A percentile compares a stretch with the other conserved stretches of the same genome.
Evolutionary conservation across 2,329 filamentous ascomycete genomes (phyloP).

Genomic region (Fusarium pseudoanthophilum): DNA sequence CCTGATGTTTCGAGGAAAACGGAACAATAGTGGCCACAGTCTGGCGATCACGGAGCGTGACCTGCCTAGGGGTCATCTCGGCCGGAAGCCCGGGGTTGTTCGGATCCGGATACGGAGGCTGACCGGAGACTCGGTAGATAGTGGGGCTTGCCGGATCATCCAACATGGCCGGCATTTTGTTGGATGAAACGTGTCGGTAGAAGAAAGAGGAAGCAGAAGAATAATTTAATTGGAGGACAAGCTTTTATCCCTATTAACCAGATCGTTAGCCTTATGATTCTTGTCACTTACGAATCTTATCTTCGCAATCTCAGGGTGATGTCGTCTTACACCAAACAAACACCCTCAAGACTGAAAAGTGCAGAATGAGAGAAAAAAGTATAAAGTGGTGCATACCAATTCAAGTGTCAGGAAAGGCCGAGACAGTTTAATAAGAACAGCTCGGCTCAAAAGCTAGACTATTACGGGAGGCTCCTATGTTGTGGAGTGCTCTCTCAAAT

Average conservation of each 20-base stretch:
- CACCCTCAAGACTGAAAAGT: slow-evolving; percentile 18
- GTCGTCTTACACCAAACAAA: slow-evolving; percentile 31
- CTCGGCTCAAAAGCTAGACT: slow-evolving; percentile 32
- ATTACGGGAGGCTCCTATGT: slow-evolving; percentile 26
- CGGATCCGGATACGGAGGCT: slow-evolving; percentile 71
- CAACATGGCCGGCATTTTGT: slow-evolving; percentile 78
- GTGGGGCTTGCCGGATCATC: slow-evolving; percentile 79
- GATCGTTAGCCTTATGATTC: slow-evolving; percentile 17
- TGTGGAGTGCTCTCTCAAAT: slow-evolving; percentile 20
- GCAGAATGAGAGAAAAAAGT: slow-evolving; percentile 7
- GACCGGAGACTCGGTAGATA: slow-evolving; percentile 76
- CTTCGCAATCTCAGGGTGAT: slow-evolving; percentile 1
- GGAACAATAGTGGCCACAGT: slow-evolving; percentile 87
- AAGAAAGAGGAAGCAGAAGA: not conserved
- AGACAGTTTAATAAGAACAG: slow-evolving; percentile 28
- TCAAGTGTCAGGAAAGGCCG: slow-evolving; percentile 7
- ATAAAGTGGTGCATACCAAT: slow-evolving; percentile 30
- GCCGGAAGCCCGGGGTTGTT: slow-evolving; percentile 71
- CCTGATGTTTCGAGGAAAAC: slow-evolving; percentile 78
- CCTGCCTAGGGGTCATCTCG: slow-evolving; percentile 77
- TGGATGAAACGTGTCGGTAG: slow-evolving; percentile 5
- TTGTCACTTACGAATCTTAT: slow-evolving; percentile 9
- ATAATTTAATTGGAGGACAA: slow-evolving; percentile 17
- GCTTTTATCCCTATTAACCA: not conserved
- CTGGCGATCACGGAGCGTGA: slow-evolving; percentile 84